A percentile compares a stretch with the other conserved stretches of the same genome.
Evolutionary conservation across 83 land plant genomes (phyloP).

Genomic region (Diphasiastrum complanatum): DNA sequence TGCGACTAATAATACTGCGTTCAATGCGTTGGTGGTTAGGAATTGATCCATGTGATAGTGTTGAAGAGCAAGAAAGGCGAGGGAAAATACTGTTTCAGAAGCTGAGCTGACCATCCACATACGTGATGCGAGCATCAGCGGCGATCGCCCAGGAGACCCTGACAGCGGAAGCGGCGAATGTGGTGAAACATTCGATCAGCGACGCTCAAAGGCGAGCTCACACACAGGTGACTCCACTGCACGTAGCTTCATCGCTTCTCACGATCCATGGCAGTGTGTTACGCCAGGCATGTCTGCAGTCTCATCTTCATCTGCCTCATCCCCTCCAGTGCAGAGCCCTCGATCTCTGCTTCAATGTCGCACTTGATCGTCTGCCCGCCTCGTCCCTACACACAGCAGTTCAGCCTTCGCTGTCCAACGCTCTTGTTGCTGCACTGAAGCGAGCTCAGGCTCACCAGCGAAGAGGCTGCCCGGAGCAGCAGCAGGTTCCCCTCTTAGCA

Average conservation of each 20-base stretch:
- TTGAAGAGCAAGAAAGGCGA: too few species aligned
- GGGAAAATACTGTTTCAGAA: too few species aligned
- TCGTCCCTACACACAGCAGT: conserved; percentile 21
- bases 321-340: conserved; percentile 83
- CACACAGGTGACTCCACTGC: conserved; percentile 82
- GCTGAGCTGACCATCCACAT: too few species aligned
- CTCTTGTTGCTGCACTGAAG: conserved; percentile 89
- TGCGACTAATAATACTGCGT: too few species aligned
- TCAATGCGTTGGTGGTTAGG: too few species aligned
- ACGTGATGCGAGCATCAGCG: conserved; percentile 67
- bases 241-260: conserved; percentile 83
- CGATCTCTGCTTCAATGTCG: conserved; percentile 93
- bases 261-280: conserved; percentile 50
- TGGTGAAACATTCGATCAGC: conserved; percentile 60
- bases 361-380: conserved; percentile 73
- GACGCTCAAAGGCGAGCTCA: conserved; percentile 80
- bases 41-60: too few species aligned
- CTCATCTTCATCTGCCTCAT: conserved; percentile 66
- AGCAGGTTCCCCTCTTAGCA: too few species aligned
- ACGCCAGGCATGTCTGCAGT: conserved; percentile 71
- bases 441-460: conserved; percentile 94
- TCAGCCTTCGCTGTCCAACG: conserved; percentile 74
- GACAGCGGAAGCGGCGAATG: conserved; percentile 74
- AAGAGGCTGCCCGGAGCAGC: conserved; percentile 81
- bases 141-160: conserved; percentile 80